Conservation (phyloP, 116 monocot species). For the Phalaenopsis hybrid region DNA sequence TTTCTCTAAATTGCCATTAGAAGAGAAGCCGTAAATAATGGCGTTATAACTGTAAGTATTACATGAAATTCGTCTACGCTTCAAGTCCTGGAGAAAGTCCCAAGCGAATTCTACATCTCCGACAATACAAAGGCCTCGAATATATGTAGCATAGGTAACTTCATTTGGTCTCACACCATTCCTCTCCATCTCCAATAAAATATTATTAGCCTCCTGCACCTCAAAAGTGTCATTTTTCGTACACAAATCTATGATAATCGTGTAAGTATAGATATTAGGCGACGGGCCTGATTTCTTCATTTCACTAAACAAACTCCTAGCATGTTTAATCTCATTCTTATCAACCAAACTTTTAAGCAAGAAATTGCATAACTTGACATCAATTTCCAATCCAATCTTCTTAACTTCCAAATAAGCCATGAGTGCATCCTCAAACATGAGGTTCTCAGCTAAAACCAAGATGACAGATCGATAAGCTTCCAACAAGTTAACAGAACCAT, state of each 20-base stretch:
- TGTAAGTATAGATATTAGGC: constrained; percentile 60
- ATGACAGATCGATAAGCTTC: constrained; percentile 29
- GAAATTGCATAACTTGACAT: constrained; percentile 40
- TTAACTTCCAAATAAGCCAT: constrained; percentile 25
- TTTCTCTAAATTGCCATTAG: constrained; percentile 16
- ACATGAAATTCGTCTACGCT: constrained; percentile 13
- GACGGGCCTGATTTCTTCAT: constrained; percentile 39
- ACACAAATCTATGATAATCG: constrained; percentile 45
- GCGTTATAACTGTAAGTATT: constrained; percentile 47
- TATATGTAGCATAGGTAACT: constrained; percentile 35
- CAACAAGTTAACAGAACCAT: constrained; percentile 26
- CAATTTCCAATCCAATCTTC: constrained; percentile 23
- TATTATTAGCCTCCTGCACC: constrained; percentile 23
- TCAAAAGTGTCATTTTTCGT: constrained; percentile 17
- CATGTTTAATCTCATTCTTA: constrained; percentile 17
- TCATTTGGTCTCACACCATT: constrained; percentile 39
- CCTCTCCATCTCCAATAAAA: constrained; percentile 46
- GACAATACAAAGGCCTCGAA: constrained; percentile 39
- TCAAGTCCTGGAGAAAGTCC: constrained; percentile 29
- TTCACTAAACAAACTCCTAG: constrained; percentile 31
- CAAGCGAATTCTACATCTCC: constrained; percentile 31
- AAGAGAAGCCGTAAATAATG: constrained; percentile 43
- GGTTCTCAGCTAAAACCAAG: constrained; percentile 18
- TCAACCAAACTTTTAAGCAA: constrained; percentile 46
- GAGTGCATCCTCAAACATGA: constrained; percentile 39